Conservation (phyloP, 2,329 filamentous ascomycete genomes). For the Sporothrix inflata region DNA sequence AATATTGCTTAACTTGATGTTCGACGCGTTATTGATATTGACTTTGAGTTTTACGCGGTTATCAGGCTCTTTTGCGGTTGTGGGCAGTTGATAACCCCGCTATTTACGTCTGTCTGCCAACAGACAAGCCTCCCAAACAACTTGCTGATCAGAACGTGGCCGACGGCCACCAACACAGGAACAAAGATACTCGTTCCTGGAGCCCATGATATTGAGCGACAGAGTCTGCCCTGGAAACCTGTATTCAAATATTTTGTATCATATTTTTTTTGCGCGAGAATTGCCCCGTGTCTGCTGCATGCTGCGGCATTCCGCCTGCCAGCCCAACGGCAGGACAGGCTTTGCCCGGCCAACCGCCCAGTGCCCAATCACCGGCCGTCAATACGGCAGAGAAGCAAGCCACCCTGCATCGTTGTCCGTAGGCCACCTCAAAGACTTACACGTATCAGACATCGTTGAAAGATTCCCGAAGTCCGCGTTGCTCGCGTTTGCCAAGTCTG, state of each 20-base stretch:
- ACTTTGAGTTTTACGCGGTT: not conserved
- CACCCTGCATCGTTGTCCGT: not conserved
- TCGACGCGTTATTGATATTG: not conserved
- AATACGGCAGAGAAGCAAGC: not conserved
- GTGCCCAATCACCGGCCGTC: conserved; percentile 1
- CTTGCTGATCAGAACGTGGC: not conserved
- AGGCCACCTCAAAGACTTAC: not conserved
- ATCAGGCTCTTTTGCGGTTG: not conserved
- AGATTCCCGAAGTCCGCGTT: not conserved
- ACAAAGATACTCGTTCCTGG: not conserved
- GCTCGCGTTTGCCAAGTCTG: not conserved
- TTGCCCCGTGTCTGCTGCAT: conserved; percentile 20
- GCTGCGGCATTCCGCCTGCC: conserved; percentile 9
- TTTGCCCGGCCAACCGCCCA: conserved; percentile 2
- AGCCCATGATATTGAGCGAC: not conserved
- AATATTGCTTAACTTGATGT: not conserved
- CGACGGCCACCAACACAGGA: not conserved
- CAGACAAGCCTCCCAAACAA: not conserved
- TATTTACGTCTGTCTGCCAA: not conserved
- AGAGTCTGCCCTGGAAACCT: not conserved
- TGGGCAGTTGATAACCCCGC: not conserved
- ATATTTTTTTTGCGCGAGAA: not conserved
- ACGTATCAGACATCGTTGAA: not conserved
- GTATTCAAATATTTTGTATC: not conserved
- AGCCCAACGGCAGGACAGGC: not conserved